phyloP scores from a whole-genome alignment of 2,329 filamentous ascomycete genomes.

The Aspergillus fumigatus region DNA sequence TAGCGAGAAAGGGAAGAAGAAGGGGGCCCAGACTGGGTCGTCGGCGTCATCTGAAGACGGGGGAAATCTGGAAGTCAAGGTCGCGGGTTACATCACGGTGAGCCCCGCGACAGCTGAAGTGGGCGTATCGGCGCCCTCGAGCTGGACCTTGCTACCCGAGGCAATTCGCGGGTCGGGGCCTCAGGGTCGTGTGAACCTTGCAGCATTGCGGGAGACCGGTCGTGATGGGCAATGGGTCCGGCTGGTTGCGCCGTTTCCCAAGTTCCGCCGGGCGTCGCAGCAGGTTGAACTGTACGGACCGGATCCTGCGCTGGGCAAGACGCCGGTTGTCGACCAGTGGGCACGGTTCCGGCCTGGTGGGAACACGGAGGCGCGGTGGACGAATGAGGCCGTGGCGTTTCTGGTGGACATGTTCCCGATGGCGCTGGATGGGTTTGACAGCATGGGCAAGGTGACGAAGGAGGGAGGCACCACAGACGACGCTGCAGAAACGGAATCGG shows the following conservation, averaged over 20 bases:
- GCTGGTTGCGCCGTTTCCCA: slow-evolving; percentile 22
- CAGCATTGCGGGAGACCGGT: slow-evolving; percentile 16
- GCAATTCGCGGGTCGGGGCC: slow-evolving; percentile 37
- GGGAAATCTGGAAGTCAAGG: slow-evolving; percentile 50
- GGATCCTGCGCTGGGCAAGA: slow-evolving; percentile 17
- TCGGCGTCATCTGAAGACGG: slow-evolving; percentile 21
- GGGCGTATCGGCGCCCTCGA: slow-evolving; percentile 54
- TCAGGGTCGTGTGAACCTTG: slow-evolving; percentile 23
- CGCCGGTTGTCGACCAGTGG: slow-evolving; percentile 59
- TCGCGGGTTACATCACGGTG: slow-evolving; percentile 62
- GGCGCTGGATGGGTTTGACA: slow-evolving; percentile 52
- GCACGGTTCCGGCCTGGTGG: slow-evolving; percentile 55
- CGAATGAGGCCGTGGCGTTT: slow-evolving; percentile 59
- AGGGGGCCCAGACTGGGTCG: background rate
- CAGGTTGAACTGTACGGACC: slow-evolving; percentile 49
- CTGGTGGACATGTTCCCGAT: slow-evolving; percentile 66
- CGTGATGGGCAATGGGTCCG: slow-evolving; percentile 24
- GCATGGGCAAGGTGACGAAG: slow-evolving; percentile 24
- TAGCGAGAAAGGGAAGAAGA: slow-evolving; percentile 28
- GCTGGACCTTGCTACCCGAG: slow-evolving; percentile 49
- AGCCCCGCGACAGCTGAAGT: slow-evolving; percentile 56
- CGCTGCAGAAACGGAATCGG: slow-evolving; percentile 16
- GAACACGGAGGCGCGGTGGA: slow-evolving; percentile 50
- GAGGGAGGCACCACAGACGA: slow-evolving; percentile 11
- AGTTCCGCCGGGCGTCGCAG: slow-evolving; percentile 45